These are phyloP conservation scores for Metarhizium sp. DNA, from an alignment of 2,329 filamentous ascomycete species.

Conservation along the genomic window DNA sequence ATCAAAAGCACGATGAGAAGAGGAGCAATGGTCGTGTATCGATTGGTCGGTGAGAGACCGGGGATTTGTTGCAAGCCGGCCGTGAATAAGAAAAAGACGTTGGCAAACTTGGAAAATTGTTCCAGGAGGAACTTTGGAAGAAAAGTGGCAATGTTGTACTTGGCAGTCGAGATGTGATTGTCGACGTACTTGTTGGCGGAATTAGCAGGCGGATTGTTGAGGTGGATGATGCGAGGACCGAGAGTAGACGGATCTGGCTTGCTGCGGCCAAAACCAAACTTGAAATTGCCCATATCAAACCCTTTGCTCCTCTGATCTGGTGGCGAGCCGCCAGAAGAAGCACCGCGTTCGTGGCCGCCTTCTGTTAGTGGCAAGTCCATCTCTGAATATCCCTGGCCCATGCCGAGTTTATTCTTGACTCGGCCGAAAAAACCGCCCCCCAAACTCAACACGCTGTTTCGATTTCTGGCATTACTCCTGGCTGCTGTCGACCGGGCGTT, in stretches of 20 bases:
- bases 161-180: constrained; percentile 95
- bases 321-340: constrained; percentile 29
- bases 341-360: constrained; percentile 35
- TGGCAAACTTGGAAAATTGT: constrained; percentile 98
- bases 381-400: constrained; percentile 84
- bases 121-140: constrained; percentile 95
- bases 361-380: constrained; percentile 97
- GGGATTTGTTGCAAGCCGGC: constrained; percentile 92
- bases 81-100: constrained; percentile 98
- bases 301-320: constrained; percentile 40
- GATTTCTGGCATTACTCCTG: constrained; percentile 53
- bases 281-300: constrained; percentile 70
- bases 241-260: constrained; percentile 85
- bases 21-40: constrained; percentile 94
- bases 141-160: constrained; percentile 92
- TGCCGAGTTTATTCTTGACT: constrained; percentile 84
- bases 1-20: constrained; percentile 81
- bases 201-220: constrained; percentile 95
- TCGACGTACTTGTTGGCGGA: constrained; percentile 81
- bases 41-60: constrained; percentile 86
- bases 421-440: constrained; percentile 80
- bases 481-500: constrained; percentile 41
- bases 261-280: constrained; percentile 78
- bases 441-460: constrained; percentile 81
- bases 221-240: constrained; percentile 83